Base-by-base conservation (phyloP, 768 basidiomycete species). In the Crucibulum laeve region DNA sequence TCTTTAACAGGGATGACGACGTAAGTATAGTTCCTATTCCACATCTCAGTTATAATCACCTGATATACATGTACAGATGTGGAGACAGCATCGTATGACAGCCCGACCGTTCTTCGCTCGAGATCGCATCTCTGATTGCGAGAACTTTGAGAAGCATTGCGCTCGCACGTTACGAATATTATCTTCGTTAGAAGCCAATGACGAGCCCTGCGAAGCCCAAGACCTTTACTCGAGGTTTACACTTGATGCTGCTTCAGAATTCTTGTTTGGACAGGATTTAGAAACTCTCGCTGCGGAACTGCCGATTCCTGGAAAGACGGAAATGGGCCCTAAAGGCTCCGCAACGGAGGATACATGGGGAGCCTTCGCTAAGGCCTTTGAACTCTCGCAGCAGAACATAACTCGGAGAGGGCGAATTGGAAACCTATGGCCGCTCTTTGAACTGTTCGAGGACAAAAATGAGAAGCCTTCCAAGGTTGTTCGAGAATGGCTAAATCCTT, bases 1-100 rank as follows among this genome's bases (percentile, higher is more conserved):
- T 89, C 28, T 89, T 89, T 60, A 87, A 87, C 50, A 73, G 84
- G 13, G 86, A 87, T 57, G 85, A 83, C 52, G 77, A 81, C 61
- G 80, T 79, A 55, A 62, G 68, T 48, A 36, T 6, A 10, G 8
- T 36, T 36, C 18, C 7, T 18, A 10, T 10, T 36, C 18, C 10
- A 36, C 17, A 7, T 18, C 18, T 19, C n/a, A n/a, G n/a, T n/a
- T n/a, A n/a, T n/a, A n/a, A n/a, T n/a, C n/a, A n/a, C n/a, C n/a
- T n/a, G n/a, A n/a, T n/a, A n/a, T n/a, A n/a, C n/a, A n/a, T n/a
- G n/a, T n/a, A 30, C n/a, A 30, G 28, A 30, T 30, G 7, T 7
- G 8, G 8, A 7, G n/a, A n/a, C 35, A 36, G 82, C 84, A 87
- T 48, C 79, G 86, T 24, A 62, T 71, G 2, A 77, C 76, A 38